Conservation (phyloP, 768 basidiomycete species). For the Termitomyces sp. region DNA sequence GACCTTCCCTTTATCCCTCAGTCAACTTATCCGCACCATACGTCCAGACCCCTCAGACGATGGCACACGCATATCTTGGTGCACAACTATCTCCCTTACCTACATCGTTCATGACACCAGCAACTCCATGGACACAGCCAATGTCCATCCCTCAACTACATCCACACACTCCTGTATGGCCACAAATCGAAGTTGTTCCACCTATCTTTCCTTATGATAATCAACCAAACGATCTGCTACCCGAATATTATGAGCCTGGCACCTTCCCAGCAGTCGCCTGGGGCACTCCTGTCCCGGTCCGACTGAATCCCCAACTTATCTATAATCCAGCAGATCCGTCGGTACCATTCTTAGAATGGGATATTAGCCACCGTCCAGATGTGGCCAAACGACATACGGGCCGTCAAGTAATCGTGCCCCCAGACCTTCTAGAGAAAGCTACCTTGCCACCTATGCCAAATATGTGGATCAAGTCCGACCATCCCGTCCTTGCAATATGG, state of each 20-base stretch:
- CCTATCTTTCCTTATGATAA: neutral
- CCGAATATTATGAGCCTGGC: slow-evolving; percentile 18
- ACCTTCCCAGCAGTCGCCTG: slow-evolving; percentile 19
- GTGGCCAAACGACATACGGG: slow-evolving; percentile 30
- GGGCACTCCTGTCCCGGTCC: slow-evolving; percentile 17
- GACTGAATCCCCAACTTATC: slow-evolving; percentile 28
- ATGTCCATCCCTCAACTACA: neutral
- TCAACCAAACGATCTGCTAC: neutral
- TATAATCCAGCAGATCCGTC: slow-evolving; percentile 36
- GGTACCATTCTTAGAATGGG: slow-evolving; percentile 37
- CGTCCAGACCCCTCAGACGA: slow-evolving; percentile 4
- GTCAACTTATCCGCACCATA: slow-evolving; percentile 4
- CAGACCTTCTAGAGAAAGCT: slow-evolving; percentile 29
- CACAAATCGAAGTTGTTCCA: slow-evolving; percentile 4
- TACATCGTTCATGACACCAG: neutral
- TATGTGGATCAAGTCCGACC: slow-evolving; percentile 36
- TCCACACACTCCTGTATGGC: slow-evolving; percentile 10
- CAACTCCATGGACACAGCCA: slow-evolving; percentile 6
- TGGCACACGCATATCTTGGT: neutral
- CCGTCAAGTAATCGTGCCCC: slow-evolving; percentile 23
- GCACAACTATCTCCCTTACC: neutral
- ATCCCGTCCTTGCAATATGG: slow-evolving; percentile 35
- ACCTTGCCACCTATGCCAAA: slow-evolving; percentile 26
- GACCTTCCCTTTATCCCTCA: slow-evolving; percentile 5
- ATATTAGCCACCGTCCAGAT: slow-evolving; percentile 35